phyloP scores from a whole-genome alignment of 306 rosid genomes.

The Morella rubra region DNA sequence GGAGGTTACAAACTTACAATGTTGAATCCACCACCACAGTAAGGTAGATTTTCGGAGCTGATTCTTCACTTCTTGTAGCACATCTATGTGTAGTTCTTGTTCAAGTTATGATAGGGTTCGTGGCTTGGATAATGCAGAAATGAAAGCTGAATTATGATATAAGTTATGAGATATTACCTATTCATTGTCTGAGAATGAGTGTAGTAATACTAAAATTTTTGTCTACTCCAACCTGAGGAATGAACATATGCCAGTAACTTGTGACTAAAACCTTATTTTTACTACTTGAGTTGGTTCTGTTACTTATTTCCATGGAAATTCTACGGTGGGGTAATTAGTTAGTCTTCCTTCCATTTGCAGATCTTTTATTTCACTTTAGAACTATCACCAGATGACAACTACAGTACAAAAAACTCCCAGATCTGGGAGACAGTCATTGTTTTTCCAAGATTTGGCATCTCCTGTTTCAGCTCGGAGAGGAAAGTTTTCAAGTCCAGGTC shows the following conservation, averaged over 20 bases:
- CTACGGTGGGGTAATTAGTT: not conserved
- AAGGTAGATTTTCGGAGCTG: not conserved
- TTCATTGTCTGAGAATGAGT: not conserved
- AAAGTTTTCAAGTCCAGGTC: conserved; percentile 79
- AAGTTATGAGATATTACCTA: not conserved
- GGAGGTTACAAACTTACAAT: too few relatives aligned
- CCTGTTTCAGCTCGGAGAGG: conserved; percentile 78
- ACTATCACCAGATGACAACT: conserved; percentile 50
- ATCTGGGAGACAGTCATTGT: conserved; percentile 76
- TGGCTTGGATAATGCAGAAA: not conserved
- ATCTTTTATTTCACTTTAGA: conserved; percentile 13
- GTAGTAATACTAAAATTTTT: too few relatives aligned
- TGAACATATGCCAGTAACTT: not conserved
- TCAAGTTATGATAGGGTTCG: not conserved
- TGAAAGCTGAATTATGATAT: not conserved
- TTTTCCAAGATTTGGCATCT: conserved; percentile 90
- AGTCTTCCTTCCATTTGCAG: conserved; percentile 32
- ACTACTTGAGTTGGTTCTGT: not conserved
- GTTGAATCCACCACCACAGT: too few relatives aligned
- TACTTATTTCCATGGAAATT: not conserved
- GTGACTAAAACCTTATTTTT: conserved; percentile 14
- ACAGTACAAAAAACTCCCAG: conserved; percentile 71
- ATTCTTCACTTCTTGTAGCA: not conserved
- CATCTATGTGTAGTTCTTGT: not conserved
- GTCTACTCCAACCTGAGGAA: not conserved